phyloP scores from a whole-genome alignment of 2,329 filamentous ascomycete species.

The Aspergillus ochraceus region DNA sequence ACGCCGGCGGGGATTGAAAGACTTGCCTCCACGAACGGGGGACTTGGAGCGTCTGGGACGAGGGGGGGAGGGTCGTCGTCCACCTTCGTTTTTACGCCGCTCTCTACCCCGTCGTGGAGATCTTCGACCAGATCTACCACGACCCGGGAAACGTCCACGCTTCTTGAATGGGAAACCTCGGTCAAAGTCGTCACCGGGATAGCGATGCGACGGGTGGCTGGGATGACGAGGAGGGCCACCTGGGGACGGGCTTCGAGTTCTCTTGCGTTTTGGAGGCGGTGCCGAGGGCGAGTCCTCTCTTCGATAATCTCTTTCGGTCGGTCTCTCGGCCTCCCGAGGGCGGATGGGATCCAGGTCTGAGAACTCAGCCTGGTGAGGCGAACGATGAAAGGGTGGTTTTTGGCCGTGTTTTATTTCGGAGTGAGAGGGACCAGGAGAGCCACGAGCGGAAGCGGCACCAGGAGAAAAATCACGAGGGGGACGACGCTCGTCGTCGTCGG shows the following conservation, averaged over 20 bases:
- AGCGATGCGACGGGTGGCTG: conserved; percentile 20
- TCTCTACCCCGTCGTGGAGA: conserved; percentile 37
- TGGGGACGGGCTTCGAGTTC: conserved; percentile 44
- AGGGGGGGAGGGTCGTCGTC: conserved; percentile 28
- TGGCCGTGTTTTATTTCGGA: conserved; percentile 21
- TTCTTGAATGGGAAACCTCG: conserved; percentile 37
- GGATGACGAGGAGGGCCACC: conserved; percentile 24
- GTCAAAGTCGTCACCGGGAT: conserved; percentile 36
- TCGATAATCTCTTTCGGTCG: conserved; percentile 25
- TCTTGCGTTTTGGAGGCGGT: conserved; percentile 38
- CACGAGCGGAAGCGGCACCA: conserved; percentile 25
- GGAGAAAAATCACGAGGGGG: conserved; percentile 31
- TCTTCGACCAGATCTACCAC: conserved; percentile 33
- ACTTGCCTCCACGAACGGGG: conserved; percentile 28
- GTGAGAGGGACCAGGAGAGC: conserved; percentile 26
- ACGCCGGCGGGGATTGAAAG: conserved; percentile 26
- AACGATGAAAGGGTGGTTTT: conserved; percentile 22
- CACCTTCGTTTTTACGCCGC: conserved; percentile 30
- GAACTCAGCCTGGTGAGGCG: conserved; percentile 23
- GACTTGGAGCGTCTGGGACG: conserved; percentile 33
- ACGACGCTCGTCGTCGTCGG: conserved; percentile 31
- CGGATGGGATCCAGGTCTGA: conserved; percentile 20
- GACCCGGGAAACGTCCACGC: conserved; percentile 36
- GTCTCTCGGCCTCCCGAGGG: conserved; percentile 18
- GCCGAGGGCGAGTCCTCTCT: conserved; percentile 33